Evolutionary conservation across 352 stramenopile species (phyloP), one percentile per base, ranked within the genome.

Genomic region (Halophytophthora polymorphica): DNA sequence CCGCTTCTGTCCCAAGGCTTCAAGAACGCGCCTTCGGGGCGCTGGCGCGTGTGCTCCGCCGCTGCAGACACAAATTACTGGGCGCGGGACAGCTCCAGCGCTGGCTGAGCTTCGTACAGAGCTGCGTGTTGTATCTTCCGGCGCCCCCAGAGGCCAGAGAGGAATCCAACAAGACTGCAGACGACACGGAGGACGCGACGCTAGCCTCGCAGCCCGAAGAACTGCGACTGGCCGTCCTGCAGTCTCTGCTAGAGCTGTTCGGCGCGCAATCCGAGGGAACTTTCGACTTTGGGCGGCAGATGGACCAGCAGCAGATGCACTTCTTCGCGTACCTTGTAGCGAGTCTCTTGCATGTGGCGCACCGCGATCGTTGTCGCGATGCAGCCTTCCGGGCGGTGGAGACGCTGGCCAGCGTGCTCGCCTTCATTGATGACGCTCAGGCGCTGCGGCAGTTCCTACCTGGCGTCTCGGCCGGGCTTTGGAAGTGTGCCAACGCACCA

Each of bases 301-400:
- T 52, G 54, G 58, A 47, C 33, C 52, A 50, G 12, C 67, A 88
- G 23, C 59, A 76, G 15, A 64, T 72, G 12, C 64, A 93, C 50
- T 88, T 93, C 33, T 69, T 90, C 45, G 79, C 79, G 23, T 93
- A 90, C 45, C 25, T 79, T 4, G 64, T 93, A 11, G 76, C 73
- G 7, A 62, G 71, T 43, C 46, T 90, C 19, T 52, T 93, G 38
- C 69, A 89, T 47, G 61, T 90, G 19, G 73, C 69, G 12, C 55
- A 87, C 49, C 65, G 61, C 19, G 77, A 85, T 52, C 53, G 65
- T 0, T 85, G 68, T 54, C 67, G 72, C 1, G 54, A 74, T 2
- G 66, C 63, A 18, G 71, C 71, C 14, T 45, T 69, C 17, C 50
- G 62, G 40, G 66, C 73, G 2, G 49, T 88, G 37, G 56, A 79